Evolutionary conservation across 306 rosid species (phyloP).

Genomic region (Fagus crenata): DNA sequence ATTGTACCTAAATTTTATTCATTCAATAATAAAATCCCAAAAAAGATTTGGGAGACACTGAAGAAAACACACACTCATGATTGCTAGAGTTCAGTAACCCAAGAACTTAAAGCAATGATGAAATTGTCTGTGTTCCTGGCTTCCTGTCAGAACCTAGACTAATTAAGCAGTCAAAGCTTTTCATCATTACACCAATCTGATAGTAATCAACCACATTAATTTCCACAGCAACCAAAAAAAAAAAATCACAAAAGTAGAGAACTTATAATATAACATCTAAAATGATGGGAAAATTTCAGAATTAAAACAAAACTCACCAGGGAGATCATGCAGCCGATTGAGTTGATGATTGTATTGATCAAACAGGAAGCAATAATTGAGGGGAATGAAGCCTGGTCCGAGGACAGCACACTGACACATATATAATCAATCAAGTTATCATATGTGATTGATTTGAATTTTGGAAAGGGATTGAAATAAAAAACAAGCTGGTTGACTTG

Average conservation of each 20-base stretch:
- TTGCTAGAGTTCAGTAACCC: slow-evolving; percentile 13
- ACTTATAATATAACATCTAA: neutral
- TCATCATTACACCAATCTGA: slow-evolving; percentile 46
- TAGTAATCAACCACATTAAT: slow-evolving; percentile 1
- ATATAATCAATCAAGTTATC: neutral
- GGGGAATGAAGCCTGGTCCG: slow-evolving; percentile 97
- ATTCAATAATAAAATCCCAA: neutral
- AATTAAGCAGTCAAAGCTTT: slow-evolving; percentile 29
- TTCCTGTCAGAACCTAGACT: slow-evolving; percentile 25
- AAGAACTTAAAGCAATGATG: slow-evolving; percentile 30
- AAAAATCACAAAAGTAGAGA: neutral
- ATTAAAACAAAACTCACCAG: slow-evolving; percentile 33
- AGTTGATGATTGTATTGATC: neutral
- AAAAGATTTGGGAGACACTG: slow-evolving; percentile 21
- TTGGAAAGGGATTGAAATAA: neutral
- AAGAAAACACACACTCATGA: slow-evolving; percentile 3
- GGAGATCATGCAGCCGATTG: slow-evolving; percentile 11
- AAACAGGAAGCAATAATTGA: slow-evolving; percentile 49
- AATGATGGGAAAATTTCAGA: neutral
- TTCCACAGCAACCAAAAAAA: neutral
- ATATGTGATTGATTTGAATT: too few species aligned
- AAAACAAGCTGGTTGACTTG: slow-evolving; percentile 6
- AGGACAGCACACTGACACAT: slow-evolving; percentile 23
- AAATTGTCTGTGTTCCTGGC: slow-evolving; percentile 37
- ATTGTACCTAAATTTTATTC: too few species aligned